Evolutionary conservation across 768 basidiomycete species (phyloP).

Genomic region (Strobilomyces dryophilus): DNA sequence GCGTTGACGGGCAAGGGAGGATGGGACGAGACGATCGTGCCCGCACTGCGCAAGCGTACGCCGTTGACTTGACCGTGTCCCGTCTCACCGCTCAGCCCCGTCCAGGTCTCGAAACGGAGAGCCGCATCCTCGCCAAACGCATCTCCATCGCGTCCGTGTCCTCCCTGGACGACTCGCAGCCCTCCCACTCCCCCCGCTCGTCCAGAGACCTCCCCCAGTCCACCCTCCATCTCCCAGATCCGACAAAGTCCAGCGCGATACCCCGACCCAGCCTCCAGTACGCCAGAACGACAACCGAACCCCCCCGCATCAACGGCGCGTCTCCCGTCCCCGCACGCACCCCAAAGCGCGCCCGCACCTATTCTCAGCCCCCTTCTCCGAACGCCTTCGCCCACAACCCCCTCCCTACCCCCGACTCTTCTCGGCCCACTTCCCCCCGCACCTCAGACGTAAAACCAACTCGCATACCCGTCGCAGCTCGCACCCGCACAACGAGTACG

Average conservation of each 20-base stretch:
- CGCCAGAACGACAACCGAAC: conserved; percentile 29
- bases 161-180: conserved; percentile 44
- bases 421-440: conserved; percentile 44
- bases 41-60: conserved; percentile 74
- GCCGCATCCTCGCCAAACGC: conserved; percentile 69
- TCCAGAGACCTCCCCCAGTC: conserved; percentile 19
- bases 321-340: conserved; percentile 30
- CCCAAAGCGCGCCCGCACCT: conserved; percentile 55
- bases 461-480: conserved; percentile 45
- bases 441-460: conserved; percentile 39
- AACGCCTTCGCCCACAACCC: conserved; percentile 28
- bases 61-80: no score
- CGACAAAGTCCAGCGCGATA: conserved; percentile 40
- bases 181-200: conserved; percentile 15
- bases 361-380: conserved; percentile 48
- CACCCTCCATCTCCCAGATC: conserved; percentile 26
- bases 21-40: conserved; percentile 84
- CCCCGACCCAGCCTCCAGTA: conserved; percentile 44
- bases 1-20: conserved; percentile 32
- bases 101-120: conserved; percentile 77
- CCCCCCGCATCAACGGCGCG: conserved; percentile 25
- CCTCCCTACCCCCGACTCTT: conserved; percentile 34
- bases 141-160: conserved; percentile 71
- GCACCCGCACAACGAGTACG: conserved; percentile 37
- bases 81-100: neutral